Conservation (phyloP, 108 stramenopile genomes). For the Nitzschia putrida region DNA sequence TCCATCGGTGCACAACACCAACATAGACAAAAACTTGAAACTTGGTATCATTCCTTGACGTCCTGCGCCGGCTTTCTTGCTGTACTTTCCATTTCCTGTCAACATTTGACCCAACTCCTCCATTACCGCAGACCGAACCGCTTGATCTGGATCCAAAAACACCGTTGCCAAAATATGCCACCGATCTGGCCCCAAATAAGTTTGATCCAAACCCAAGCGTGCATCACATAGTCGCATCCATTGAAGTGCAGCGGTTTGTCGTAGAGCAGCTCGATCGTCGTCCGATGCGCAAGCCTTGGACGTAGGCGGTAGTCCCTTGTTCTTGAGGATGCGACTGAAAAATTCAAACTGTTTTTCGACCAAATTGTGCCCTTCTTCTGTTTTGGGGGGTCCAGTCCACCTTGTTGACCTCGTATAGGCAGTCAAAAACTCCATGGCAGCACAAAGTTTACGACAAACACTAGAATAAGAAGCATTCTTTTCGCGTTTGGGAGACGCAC, state of each 20-base stretch:
- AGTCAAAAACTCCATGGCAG: slow-evolving; percentile 75
- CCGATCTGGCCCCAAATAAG: slow-evolving; percentile 51
- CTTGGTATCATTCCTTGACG: slow-evolving; percentile 51
- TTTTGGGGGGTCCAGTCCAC: background rate
- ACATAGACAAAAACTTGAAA: slow-evolving; percentile 70
- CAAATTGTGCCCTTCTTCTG: background rate
- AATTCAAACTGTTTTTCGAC: slow-evolving; percentile 22
- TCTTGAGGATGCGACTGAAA: slow-evolving; percentile 22
- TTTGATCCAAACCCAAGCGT: slow-evolving; percentile 57
- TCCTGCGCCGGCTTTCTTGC: slow-evolving; percentile 5
- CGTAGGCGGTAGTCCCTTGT: slow-evolving; percentile 22
- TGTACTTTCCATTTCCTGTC: slow-evolving; percentile 64
- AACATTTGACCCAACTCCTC: slow-evolving; percentile 71
- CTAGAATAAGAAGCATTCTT: slow-evolving; percentile 46
- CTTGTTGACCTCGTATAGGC: slow-evolving; percentile 62
- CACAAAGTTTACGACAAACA: slow-evolving; percentile 60
- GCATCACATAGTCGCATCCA: slow-evolving; percentile 78
- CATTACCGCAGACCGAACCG: slow-evolving; percentile 61
- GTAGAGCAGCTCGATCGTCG: slow-evolving; percentile 64
- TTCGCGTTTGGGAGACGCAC: background rate
- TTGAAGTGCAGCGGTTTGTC: slow-evolving; percentile 73
- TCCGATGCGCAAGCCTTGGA: slow-evolving; percentile 13
- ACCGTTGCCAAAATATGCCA: slow-evolving; percentile 64
- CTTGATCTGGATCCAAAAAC: slow-evolving; percentile 62
- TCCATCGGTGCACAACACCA: slow-evolving; percentile 71